Evolutionary conservation across 2,329 filamentous ascomycete species (phyloP).

Genomic region (Phialocephala subalpina): DNA sequence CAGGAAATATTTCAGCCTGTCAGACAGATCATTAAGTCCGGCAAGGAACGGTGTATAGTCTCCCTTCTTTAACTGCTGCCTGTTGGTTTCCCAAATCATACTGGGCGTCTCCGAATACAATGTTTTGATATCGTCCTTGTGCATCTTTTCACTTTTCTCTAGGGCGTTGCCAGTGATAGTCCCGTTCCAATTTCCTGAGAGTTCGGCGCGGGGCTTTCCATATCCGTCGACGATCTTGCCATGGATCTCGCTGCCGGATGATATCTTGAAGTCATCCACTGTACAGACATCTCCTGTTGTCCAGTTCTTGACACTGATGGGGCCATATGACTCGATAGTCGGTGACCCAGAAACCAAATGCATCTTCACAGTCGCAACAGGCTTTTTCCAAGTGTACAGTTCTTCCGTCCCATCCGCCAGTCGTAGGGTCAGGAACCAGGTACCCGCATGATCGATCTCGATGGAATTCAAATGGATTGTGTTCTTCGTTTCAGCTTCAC

Average conservation of each 20-base stretch:
- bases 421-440: neutral
- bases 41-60: neutral
- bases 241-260: neutral
- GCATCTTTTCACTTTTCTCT: neutral
- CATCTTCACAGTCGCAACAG: neutral
- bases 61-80: neutral
- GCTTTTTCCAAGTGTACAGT: neutral
- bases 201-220: neutral
- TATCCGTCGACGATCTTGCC: neutral
- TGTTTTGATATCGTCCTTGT: neutral
- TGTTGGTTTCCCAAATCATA: neutral
- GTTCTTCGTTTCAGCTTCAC: neutral
- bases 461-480: neutral
- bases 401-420: slow-evolving; percentile 5
- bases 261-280: neutral
- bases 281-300: neutral
- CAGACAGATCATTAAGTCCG: neutral
- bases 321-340: neutral
- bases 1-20: neutral
- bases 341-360: neutral
- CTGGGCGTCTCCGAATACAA: neutral
- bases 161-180: no score
- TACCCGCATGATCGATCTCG: neutral
- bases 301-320: neutral
- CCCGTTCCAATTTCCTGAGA: neutral